Conservation (phyloP, 768 basidiomycete genomes). For the Tephrocybe sp. region DNA sequence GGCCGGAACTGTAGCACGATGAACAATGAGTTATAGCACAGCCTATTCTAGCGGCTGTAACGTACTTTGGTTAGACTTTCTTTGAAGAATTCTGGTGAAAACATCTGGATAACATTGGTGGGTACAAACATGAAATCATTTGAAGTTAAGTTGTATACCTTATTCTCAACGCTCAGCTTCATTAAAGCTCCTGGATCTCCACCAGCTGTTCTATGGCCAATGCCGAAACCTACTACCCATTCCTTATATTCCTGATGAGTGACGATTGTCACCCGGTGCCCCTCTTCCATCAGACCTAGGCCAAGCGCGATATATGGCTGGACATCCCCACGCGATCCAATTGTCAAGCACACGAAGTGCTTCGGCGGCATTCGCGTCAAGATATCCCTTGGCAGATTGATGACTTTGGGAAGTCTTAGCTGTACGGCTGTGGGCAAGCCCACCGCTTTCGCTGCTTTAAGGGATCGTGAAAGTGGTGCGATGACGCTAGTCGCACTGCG, state of each 20-base stretch:
- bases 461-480: conserved; percentile 41
- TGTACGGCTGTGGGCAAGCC: conserved; percentile 29
- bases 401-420: conserved; percentile 39
- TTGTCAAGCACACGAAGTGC: conserved; percentile 64
- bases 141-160: conserved; percentile 19
- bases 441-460: conserved; percentile 27
- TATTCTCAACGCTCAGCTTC: conserved; percentile 52
- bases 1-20: conserved; percentile 43
- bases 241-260: conserved; percentile 53
- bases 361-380: conserved; percentile 31
- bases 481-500: conserved; percentile 37
- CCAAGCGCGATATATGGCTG: conserved; percentile 63
- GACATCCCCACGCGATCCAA: conserved; percentile 64
- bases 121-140: conserved; percentile 1
- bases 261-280: conserved; percentile 53
- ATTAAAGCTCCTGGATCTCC: conserved; percentile 69
- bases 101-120: conserved; percentile 44
- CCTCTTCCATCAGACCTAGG: conserved; percentile 42
- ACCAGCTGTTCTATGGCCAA: conserved; percentile 59
- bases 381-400: conserved; percentile 42
- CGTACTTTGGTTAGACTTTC: conserved; percentile 54
- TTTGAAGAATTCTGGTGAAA: conserved; percentile 70
- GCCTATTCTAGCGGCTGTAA: neutral
- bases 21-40: neutral
- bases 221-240: conserved; percentile 60